Conservation (phyloP, 2,329 filamentous ascomycete genomes). For the Colletotrichum lini region DNA sequence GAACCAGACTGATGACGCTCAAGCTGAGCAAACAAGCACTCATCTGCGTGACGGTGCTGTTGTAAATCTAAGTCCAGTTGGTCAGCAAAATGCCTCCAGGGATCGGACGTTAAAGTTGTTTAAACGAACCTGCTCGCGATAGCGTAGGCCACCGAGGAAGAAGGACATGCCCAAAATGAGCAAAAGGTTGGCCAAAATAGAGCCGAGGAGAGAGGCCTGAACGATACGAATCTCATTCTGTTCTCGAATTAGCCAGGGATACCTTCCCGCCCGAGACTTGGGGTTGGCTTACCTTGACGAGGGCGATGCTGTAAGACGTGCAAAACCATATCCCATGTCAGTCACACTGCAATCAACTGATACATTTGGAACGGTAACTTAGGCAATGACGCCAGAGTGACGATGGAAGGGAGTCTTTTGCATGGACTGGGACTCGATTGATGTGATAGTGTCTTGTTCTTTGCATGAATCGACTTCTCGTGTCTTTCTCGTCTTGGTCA, state of each 20-base stretch:
- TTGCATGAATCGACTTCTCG: constrained; percentile 43
- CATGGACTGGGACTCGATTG: constrained; percentile 61
- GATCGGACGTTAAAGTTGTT: background rate
- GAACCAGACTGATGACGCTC: constrained; percentile 88
- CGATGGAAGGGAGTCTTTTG: constrained; percentile 13
- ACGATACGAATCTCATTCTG: constrained; percentile 89
- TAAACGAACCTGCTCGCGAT: constrained; percentile 80
- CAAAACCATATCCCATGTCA: constrained; percentile 40
- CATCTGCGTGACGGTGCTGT: constrained; percentile 96
- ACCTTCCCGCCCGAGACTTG: background rate
- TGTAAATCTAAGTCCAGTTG: constrained; percentile 77
- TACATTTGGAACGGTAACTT: constrained; percentile 43
- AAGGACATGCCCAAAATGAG: constrained; percentile 95
- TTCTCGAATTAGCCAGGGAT: constrained; percentile 2
- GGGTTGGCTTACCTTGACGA: constrained; percentile 71
- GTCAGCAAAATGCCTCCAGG: background rate
- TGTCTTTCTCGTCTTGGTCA: constrained; percentile 47
- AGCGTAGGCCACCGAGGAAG: constrained; percentile 86
- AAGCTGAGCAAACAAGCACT: constrained; percentile 92
- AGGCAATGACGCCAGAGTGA: constrained; percentile 42
- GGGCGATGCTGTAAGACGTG: constrained; percentile 73
- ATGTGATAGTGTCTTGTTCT: constrained; percentile 64
- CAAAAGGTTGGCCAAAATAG: constrained; percentile 89
- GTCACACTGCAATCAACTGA: constrained; percentile 48
- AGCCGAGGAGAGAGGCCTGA: constrained; percentile 90